Base-by-base conservation (phyloP, 2,329 filamentous ascomycete species). In the Phoma herbarum region DNA sequence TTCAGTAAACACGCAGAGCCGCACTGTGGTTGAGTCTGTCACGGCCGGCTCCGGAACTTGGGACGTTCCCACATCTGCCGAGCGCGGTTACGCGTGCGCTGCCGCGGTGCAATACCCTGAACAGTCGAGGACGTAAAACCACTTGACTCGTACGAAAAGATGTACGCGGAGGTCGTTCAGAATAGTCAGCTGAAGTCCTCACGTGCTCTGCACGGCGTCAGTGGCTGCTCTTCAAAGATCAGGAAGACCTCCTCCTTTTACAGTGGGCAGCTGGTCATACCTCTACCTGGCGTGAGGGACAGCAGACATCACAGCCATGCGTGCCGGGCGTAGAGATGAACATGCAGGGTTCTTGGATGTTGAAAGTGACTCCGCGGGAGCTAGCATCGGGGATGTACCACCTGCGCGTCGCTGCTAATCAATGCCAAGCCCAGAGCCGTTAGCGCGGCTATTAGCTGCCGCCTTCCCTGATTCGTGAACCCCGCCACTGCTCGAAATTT, bases 401-500 rank as follows among this genome's bases (percentile, higher is more conserved):
- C 49, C 39, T 46, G 23, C 23, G 42, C 29, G 31, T 59, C 28
- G 44, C 46, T 41, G 55, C 33, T 58, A n/a, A n/a, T n/a, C n/a
- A n/a, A n/a, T 35, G 16, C 28, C n/a, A 61, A 62, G 53, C 51
- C 28, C 2, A 48, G 20, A 42, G 3, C 16, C 35, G 45, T 50
- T 59, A 50, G 62, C 39, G 29, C 23, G 9, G 41, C 41, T 23
- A 7, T 2, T 26, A 2, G 41, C 26, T 43, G 41, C 22, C 41
- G 41, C 31, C 33, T 45, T 59, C 12, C 45, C 50, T 4, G 22
- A 33, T 50, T 42, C 2, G 50, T 50, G n/a, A 16, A 26, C 55
- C 57, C 63, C 63, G 61, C 64, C 63, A 66, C 59, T 41, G 47
- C 53, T n/a, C 58, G 61, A 67, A 67, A 61, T 60, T 64, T 64